phyloP scores from a whole-genome alignment of 2,329 filamentous ascomycete genomes.

The Cordyceps cateniannulata region DNA sequence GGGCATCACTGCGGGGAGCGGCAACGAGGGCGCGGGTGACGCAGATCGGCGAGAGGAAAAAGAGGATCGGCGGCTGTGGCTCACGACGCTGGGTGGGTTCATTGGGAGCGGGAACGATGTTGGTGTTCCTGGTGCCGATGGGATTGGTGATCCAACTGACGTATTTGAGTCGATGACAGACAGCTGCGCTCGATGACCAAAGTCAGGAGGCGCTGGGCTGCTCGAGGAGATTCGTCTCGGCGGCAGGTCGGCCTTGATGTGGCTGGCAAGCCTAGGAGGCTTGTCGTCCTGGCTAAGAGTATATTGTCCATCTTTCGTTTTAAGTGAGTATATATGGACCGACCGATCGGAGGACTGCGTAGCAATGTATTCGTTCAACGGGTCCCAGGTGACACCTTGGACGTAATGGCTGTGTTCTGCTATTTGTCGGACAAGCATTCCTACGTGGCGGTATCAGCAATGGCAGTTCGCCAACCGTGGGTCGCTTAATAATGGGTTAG shows the following conservation, averaged over 20 bases:
- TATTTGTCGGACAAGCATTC: slow-evolving; percentile 75
- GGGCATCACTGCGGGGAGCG: slow-evolving; percentile 90
- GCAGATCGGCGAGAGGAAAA: slow-evolving; percentile 84
- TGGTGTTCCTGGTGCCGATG: slow-evolving; percentile 89
- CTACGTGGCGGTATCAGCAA: slow-evolving; percentile 24
- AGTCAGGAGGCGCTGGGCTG: slow-evolving; percentile 85
- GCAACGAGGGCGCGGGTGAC: slow-evolving; percentile 89
- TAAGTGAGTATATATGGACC: slow-evolving; percentile 93
- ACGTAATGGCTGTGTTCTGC: slow-evolving; percentile 98
- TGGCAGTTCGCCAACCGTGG: not conserved
- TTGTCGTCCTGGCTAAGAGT: slow-evolving; percentile 62
- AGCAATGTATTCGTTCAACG: slow-evolving; percentile 93
- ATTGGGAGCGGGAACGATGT: slow-evolving; percentile 85
- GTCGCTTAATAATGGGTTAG: not conserved
- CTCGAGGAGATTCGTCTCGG: slow-evolving; percentile 81
- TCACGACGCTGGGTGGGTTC: slow-evolving; percentile 86
- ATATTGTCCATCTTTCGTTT: slow-evolving; percentile 94
- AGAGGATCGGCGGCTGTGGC: slow-evolving; percentile 89
- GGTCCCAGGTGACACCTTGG: slow-evolving; percentile 97
- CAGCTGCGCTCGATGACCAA: slow-evolving; percentile 60
- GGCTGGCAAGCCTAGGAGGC: slow-evolving; percentile 74
- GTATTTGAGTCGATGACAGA: slow-evolving; percentile 44
- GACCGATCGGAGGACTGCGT: slow-evolving; percentile 98
- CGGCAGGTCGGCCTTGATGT: slow-evolving; percentile 80
- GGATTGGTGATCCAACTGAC: slow-evolving; percentile 71